Percentiles rank a stretch among this genome's conserved stretches.
Evolutionary conservation across 2,329 filamentous ascomycete species (phyloP).

Genomic region (Monosporascus cannonballus): DNA sequence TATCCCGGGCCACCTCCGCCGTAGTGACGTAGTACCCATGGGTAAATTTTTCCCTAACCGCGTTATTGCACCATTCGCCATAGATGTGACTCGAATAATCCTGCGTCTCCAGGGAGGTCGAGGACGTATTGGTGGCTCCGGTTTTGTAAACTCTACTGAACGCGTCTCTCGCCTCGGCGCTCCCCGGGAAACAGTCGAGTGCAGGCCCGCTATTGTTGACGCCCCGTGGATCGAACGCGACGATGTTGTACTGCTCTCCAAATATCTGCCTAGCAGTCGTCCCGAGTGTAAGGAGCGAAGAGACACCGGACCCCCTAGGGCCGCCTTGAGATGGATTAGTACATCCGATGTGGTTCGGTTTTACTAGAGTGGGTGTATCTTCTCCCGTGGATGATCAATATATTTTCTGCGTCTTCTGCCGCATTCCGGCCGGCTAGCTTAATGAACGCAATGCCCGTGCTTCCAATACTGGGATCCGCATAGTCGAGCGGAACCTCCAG

Average conservation of each 20-base stretch:
- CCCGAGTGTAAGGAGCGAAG: slow-evolving; percentile 18
- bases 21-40: slow-evolving; percentile 28
- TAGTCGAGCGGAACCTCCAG: slow-evolving; percentile 26
- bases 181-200: slow-evolving; percentile 25
- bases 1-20: slow-evolving; percentile 21
- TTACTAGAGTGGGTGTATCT: not conserved
- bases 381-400: slow-evolving; percentile 23
- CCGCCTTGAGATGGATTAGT: slow-evolving; percentile 24
- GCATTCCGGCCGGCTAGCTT: slow-evolving; percentile 25
- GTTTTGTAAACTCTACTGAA: slow-evolving; percentile 20
- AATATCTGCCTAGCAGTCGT: slow-evolving; percentile 19
- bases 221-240: slow-evolving; percentile 36
- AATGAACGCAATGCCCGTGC: slow-evolving; percentile 23
- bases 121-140: slow-evolving; percentile 22
- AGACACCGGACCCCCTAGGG: slow-evolving; percentile 30
- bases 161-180: slow-evolving; percentile 19
- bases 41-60: slow-evolving; percentile 17
- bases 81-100: slow-evolving; percentile 25
- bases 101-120: slow-evolving; percentile 21
- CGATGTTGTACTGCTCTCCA: slow-evolving; percentile 35
- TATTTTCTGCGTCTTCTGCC: slow-evolving; percentile 19
- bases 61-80: slow-evolving; percentile 27
- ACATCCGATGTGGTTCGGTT: not conserved
- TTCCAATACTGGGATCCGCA: slow-evolving; percentile 19
- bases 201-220: slow-evolving; percentile 27